Base-by-base conservation (phyloP, 1,284 basidiomycete genomes). In the Bjerkandera adusta region DNA sequence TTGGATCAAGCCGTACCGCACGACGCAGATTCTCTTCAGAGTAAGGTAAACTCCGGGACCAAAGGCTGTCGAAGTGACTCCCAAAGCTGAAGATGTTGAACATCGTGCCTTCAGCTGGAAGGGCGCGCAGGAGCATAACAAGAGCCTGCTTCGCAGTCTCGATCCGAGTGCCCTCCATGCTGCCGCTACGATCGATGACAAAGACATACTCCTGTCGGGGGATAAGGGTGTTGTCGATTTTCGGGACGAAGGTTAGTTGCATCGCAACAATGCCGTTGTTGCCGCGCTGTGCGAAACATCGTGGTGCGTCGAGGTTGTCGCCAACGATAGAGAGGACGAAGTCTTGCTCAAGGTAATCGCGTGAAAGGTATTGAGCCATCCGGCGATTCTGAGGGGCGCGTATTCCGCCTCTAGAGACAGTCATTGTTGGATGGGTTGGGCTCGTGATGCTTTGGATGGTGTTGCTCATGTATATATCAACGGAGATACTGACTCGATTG, bases 51-150 rank as follows among this genome's bases (percentile, higher is more conserved):
- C 75, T 73, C 2, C 36, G 29, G 0, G 18, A 27, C 72, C 73
- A 79, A 16, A 76, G 48, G n/a, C 52, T 39, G 13, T 49, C 50
- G 5, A 58, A 61, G 0, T 18, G 0, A 6, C 1, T 49, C 0
- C 73, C 75, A 56, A 82, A 82, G 49, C 74, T 72, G 47, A 75
- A 68, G 18, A 82, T 66, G 38, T 82, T 81, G 62, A 77, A 72
- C 2, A 43, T 51, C 0, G 73, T 68, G 6, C 62, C 62, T 1
- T 51, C 43, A 26, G 35, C 44, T 0, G 75, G 75, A 12, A 78
- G 57, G 57, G 68, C 65, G 4, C 63, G 63, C 18, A 77, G 58
- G 4, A 77, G 61, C 44, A 70, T 55, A 1, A 43, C 39, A 32
- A 77, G 54, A 0, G 71, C 68, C 18, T 57, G 43, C 47, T 68